These are phyloP conservation scores for Sungouiella thailandica DNA, from an alignment of 805 yeast genomes.

Conservation along the genomic window DNA sequence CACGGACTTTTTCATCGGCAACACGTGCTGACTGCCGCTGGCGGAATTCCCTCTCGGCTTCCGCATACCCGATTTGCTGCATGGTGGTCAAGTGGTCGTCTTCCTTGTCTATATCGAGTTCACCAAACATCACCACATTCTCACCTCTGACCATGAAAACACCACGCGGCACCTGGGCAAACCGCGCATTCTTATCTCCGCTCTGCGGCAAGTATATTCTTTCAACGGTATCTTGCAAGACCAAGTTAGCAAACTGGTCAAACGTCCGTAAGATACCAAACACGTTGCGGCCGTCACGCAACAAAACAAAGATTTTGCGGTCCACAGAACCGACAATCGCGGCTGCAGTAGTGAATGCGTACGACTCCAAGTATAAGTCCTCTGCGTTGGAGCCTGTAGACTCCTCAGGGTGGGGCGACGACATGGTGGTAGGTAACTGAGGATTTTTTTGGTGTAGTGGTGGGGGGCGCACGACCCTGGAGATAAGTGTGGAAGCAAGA, in stretches of 20 bases:
- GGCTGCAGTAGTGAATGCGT: slow-evolving; percentile 83
- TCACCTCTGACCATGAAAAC: slow-evolving; percentile 92
- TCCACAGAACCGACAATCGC: slow-evolving; percentile 87
- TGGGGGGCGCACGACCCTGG: slow-evolving; percentile 2
- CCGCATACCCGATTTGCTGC: slow-evolving; percentile 55
- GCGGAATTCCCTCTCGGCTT: slow-evolving; percentile 48
- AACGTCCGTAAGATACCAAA: slow-evolving; percentile 91
- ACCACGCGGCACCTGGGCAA: slow-evolving; percentile 75
- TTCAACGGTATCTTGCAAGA: slow-evolving; percentile 86
- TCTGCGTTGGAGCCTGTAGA: slow-evolving; percentile 33
- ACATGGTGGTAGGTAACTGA: slow-evolving; percentile 3
- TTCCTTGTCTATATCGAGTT: slow-evolving; percentile 82
- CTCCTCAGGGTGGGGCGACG: slow-evolving; percentile 5
- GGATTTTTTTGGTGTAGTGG: slow-evolving; percentile 1
- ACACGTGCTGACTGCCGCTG: slow-evolving; percentile 26
- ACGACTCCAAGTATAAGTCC: slow-evolving; percentile 68
- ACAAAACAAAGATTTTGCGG: slow-evolving; percentile 72
- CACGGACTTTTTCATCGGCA: slow-evolving; percentile 39
- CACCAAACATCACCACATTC: slow-evolving; percentile 91
- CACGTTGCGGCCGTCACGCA: slow-evolving; percentile 85
- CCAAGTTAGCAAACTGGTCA: slow-evolving; percentile 92
- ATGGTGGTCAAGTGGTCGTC: slow-evolving; percentile 59
- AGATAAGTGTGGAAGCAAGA: too few relatives aligned
- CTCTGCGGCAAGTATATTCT: slow-evolving; percentile 57
- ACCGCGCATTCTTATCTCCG: slow-evolving; percentile 40